Evolutionary conservation across 768 basidiomycete species (phyloP).

Genomic region (Hemileccinum rubropunctum): DNA sequence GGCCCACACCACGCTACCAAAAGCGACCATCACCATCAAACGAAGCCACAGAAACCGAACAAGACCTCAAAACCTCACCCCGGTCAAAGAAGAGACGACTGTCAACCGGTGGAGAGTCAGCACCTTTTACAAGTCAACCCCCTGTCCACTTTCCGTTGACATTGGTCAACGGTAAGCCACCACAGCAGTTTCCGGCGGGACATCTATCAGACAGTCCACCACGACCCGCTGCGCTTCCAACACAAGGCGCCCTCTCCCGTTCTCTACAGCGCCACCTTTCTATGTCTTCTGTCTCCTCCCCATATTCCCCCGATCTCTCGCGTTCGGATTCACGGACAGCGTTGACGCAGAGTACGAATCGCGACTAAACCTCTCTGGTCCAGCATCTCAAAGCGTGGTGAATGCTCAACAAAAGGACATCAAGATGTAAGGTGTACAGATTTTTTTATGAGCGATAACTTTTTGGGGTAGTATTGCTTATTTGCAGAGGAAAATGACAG

Average conservation of each 20-base stretch:
- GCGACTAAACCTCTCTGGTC: conserved; percentile 3
- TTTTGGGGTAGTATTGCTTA: neutral
- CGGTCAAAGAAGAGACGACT: conserved; percentile 28
- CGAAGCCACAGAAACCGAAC: conserved; percentile 5
- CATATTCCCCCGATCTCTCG: conserved; percentile 4
- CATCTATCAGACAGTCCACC: conserved; percentile 7
- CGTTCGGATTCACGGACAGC: conserved; percentile 24
- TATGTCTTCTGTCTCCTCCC: conserved; percentile 21
- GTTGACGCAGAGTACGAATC: conserved; percentile 15
- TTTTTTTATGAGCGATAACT: neutral
- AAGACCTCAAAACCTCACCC: conserved; percentile 14
- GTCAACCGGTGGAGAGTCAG: conserved; percentile 1
- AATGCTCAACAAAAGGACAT: neutral
- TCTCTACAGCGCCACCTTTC: conserved; percentile 28
- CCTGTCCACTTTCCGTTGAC: conserved; percentile 12
- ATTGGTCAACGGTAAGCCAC: conserved; percentile 30
- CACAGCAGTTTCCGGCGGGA: conserved; percentile 31
- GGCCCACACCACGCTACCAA: conserved; percentile 7
- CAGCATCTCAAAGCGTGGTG: neutral
- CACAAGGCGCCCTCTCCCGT: conserved; percentile 16
- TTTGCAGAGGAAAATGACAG: neutral
- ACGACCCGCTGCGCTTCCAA: neutral
- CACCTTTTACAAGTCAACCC: neutral
- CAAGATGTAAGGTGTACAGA: conserved; percentile 2
- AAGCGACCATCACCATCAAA: conserved; percentile 19